Base-by-base conservation (phyloP, 331 rosid genomes). In the Malus hybrid region DNA sequence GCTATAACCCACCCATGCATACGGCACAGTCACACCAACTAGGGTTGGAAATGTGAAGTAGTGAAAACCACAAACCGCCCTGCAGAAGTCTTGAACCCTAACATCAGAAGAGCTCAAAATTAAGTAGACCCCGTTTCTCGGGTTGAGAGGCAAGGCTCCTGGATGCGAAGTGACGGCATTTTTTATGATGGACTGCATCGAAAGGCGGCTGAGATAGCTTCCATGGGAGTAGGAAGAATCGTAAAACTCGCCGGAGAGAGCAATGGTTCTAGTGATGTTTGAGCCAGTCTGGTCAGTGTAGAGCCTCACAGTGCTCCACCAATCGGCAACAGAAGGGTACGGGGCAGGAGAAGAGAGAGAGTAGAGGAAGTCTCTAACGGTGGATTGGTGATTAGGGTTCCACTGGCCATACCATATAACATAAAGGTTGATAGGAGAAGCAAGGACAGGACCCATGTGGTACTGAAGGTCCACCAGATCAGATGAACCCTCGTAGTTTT, bases 371-470 rank as follows among this genome's bases (percentile, higher is more conserved):
- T 86, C 87, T 56, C 84, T 86, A 8, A 86, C 77, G 33, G 73
- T 83, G 72, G 84, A 65, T 62, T 83, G 86, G 27, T 81, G 86
- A 31, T 69, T n/a, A 22, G 87, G 84, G 75, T 83, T 81, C 90
- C 90, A 86, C 36, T 81, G 80, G 39, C 90, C 90, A 74, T 83
- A 86, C 90, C 90, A 86, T 52, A 86, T 86, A 36, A 86, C 68
- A 70, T 86, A 86, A 62, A 86, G 84, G 77, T 81, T 83, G 75
- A 86, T 73, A 13, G 87, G 84, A 11, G 86, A 75, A 68, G 90
- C 76, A 66, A 86, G 90, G 62, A 86, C 87, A 59, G 90, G 90
- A 79, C 90, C 90, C 90, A 86, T 86, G 69, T 86, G 90, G 84
- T 86, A 86, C 73, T 73, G 69, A 65, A 83, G 86, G 73, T 86